A percentile compares a stretch with the other conserved stretches of the same genome.
phyloP scores from a whole-genome alignment of 208 protist species.

The Polymyxa betae region DNA sequence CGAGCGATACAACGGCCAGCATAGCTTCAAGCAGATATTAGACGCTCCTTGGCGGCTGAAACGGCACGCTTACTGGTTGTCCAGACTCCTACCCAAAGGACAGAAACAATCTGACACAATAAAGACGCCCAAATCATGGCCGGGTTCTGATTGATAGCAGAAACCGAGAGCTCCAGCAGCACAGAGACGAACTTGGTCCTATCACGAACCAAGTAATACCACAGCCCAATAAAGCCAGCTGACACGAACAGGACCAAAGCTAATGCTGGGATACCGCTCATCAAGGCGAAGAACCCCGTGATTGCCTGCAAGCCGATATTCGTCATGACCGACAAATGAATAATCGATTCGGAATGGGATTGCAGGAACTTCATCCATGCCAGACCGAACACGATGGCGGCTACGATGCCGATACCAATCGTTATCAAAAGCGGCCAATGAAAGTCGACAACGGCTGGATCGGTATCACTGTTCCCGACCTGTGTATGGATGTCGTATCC shows the following conservation, averaged over 20 bases:
- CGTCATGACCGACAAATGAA: not conserved
- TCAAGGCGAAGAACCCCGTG: not conserved
- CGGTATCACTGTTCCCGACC: not conserved
- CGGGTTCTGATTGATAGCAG: not conserved
- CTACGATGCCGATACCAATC: not conserved
- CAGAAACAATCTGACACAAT: not conserved
- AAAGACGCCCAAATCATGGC: not conserved
- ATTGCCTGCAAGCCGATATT: not conserved
- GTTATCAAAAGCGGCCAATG: not conserved
- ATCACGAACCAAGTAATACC: not conserved
- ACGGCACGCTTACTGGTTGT: not conserved
- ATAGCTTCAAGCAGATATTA: too few relatives aligned
- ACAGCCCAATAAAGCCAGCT: not conserved
- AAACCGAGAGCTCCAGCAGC: slow-evolving; percentile 12
- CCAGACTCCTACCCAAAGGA: not conserved
- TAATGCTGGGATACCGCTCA: not conserved
- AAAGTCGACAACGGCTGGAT: not conserved
- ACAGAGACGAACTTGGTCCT: not conserved
- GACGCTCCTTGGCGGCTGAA: too few relatives aligned
- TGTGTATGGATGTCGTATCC: not conserved
- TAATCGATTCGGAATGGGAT: not conserved
- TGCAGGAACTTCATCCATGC: not conserved
- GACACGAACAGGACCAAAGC: not conserved
- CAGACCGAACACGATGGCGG: not conserved
- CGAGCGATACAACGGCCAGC: too few relatives aligned